Evolutionary conservation across 2,329 filamentous ascomycete species (phyloP).

Genomic region (Didymella exigua): DNA sequence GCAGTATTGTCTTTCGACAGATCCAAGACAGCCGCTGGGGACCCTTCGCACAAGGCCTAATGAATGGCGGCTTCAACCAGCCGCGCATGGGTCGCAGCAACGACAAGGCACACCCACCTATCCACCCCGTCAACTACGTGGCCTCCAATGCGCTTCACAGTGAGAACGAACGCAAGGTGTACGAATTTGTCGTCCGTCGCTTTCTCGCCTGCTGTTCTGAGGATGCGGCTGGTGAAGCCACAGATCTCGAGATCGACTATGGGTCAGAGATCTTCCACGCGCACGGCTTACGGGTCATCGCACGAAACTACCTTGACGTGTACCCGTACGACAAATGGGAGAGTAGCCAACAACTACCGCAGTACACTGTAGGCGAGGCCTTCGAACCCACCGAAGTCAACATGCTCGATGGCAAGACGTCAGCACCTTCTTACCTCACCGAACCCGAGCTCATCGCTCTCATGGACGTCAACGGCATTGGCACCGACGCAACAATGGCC

Average conservation of each 20-base stretch:
- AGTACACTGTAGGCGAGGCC: slow-evolving; percentile 76
- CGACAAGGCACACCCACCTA: slow-evolving; percentile 96
- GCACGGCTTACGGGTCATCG: slow-evolving; percentile 81
- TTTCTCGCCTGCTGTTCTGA: slow-evolving; percentile 97
- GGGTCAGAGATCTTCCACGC: slow-evolving; percentile 83
- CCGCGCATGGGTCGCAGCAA: slow-evolving; percentile 86
- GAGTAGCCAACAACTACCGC: slow-evolving; percentile 79
- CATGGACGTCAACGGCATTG: slow-evolving; percentile 98
- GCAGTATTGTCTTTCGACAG: slow-evolving; percentile 81
- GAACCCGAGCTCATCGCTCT: slow-evolving; percentile 94
- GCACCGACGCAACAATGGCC: slow-evolving; percentile 98
- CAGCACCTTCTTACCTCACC: slow-evolving; percentile 82
- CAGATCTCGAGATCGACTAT: slow-evolving; percentile 82
- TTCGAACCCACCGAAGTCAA: slow-evolving; percentile 89
- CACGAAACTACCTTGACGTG: slow-evolving; percentile 92
- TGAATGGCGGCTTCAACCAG: slow-evolving; percentile 77
- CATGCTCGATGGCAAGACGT: slow-evolving; percentile 90
- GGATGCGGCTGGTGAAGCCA: slow-evolving; percentile 85
- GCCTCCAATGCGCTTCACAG: slow-evolving; percentile 64
- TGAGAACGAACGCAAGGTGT: slow-evolving; percentile 74
- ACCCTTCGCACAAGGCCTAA: slow-evolving; percentile 73
- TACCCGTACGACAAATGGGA: slow-evolving; percentile 98
- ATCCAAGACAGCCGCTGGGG: slow-evolving; percentile 79
- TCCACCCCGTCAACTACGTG: slow-evolving; percentile 91
- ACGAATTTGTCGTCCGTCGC: slow-evolving; percentile 89